These are phyloP conservation scores for Ramalina intermedia DNA, from an alignment of 495 filamentous ascomycete genomes.

Conservation along the genomic window DNA sequence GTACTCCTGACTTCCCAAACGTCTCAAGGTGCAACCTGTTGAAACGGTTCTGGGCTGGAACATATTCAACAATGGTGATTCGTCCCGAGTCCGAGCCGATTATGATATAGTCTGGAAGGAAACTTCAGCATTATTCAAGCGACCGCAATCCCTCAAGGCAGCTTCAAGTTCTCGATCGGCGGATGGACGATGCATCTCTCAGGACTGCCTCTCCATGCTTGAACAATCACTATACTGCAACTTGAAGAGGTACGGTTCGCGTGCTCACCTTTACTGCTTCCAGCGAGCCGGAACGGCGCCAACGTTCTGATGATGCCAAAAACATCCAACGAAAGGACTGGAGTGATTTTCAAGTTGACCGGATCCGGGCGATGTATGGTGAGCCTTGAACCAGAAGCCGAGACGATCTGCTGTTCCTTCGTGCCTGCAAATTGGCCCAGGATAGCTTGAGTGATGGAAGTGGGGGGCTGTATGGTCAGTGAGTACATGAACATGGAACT, in stretches of 20 bases:
- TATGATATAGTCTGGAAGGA: constrained; percentile 76
- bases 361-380: constrained; percentile 79
- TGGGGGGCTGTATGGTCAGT: constrained; percentile 81
- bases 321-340: constrained; percentile 77
- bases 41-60: constrained; percentile 74
- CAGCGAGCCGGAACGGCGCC: constrained; percentile 77
- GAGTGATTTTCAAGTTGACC: constrained; percentile 67
- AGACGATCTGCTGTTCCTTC: constrained; percentile 92
- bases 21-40: constrained; percentile 87
- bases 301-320: constrained; percentile 88
- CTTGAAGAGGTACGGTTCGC: constrained; percentile 33
- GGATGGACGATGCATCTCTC: constrained; percentile 19
- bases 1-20: constrained; percentile 93
- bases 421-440: constrained; percentile 88
- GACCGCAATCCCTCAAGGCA: constrained; percentile 18
- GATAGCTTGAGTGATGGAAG: constrained; percentile 76
- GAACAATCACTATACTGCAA: constrained; percentile 86
- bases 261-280: constrained; percentile 89
- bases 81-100: constrained; percentile 91
- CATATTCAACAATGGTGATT: constrained; percentile 86
- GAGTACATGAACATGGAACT: constrained; percentile 98
- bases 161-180: constrained; percentile 10
- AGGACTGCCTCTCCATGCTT: constrained; percentile 45
- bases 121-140: constrained; percentile 44
- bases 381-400: constrained; percentile 78